Evolutionary conservation across 139 green algal genomes (phyloP), one percentile per base, ranked within the genome.

Genomic region (Chlorella vulgaris): DNA sequence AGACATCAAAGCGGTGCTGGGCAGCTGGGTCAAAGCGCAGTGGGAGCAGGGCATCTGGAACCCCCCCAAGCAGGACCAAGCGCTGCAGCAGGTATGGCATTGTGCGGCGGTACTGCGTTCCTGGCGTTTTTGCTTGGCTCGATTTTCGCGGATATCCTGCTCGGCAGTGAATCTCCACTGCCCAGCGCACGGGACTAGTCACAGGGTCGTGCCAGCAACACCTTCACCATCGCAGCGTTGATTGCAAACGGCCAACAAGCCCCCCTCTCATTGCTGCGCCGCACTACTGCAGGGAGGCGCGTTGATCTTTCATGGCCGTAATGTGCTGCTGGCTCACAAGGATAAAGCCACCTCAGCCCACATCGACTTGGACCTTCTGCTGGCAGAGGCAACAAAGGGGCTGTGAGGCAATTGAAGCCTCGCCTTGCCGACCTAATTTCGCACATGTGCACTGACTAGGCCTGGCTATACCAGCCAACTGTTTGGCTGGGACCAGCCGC

Each of bases 261-360:
- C n/a, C n/a, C 60, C 21, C 21, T 5, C 60, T 31, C 15, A 26
- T n/a, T 31, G 15, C 33, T 13, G 15, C 42, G 3, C 35, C 38
- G 33, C 65, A 29, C 21, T 33, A 7, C 68, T 51, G 73, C 53
- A 96, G 83, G 94, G 93, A 21, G 94, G 94, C 33, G 81, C 89
- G 29, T 89, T 94, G 35, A 74, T 95, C 19, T 98, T 97, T 66
- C 69, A 94, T 19, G 93, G 93, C 18, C 51, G 87, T 19, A 31
- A 67, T 8, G 69, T 87, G 36, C 77, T 93, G 47, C 91, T 89
- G 60, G 83, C 86, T 18, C 88, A 94, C 80, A 86, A 91, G 61
- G 94, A 97, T 69, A 36, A 73, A 35, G 86, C 91, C 39, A 97
- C 94, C 0, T 89, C 83, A 0, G 92, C 84, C 28, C 92, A 96